These are phyloP conservation scores for Carex cristatella DNA, from an alignment of 176 grass and related monocot genomes.

Conservation along the genomic window DNA sequence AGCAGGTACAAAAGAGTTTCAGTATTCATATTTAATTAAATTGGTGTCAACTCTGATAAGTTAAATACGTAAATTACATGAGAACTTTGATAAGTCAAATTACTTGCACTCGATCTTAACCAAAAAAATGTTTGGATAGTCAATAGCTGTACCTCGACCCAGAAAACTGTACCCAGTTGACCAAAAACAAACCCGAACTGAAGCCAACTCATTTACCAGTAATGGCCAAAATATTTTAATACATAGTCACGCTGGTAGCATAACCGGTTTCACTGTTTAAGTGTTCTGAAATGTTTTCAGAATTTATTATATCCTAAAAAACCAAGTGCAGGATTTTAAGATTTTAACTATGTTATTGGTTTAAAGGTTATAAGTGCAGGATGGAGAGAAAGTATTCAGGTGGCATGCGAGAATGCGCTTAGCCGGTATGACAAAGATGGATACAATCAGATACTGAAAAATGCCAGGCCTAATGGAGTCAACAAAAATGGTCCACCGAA, in stretches of 20 bases:
- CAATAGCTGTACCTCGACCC: too few species aligned
- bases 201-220: background rate
- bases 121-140: too few species aligned
- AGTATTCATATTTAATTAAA: background rate
- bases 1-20: slow-evolving; percentile 49
- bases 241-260: background rate
- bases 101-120: too few species aligned
- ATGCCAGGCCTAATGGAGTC: slow-evolving; percentile 58
- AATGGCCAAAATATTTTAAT: background rate
- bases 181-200: too few species aligned
- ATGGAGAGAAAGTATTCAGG: slow-evolving; percentile 72
- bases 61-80: too few species aligned
- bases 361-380: slow-evolving; percentile 66
- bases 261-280: background rate
- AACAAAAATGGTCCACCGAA: slow-evolving; percentile 43
- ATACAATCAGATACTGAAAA: slow-evolving; percentile 85
- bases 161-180: too few species aligned
- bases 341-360: background rate
- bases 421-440: slow-evolving; percentile 55
- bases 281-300: background rate
- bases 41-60: background rate
- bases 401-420: slow-evolving; percentile 74
- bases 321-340: background rate
- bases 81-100: background rate
- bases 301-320: background rate